Evolutionary conservation across 2,329 filamentous ascomycete species (phyloP), one percentile per base, ranked within the genome.

Genomic region (Neoascochyta sp.): DNA sequence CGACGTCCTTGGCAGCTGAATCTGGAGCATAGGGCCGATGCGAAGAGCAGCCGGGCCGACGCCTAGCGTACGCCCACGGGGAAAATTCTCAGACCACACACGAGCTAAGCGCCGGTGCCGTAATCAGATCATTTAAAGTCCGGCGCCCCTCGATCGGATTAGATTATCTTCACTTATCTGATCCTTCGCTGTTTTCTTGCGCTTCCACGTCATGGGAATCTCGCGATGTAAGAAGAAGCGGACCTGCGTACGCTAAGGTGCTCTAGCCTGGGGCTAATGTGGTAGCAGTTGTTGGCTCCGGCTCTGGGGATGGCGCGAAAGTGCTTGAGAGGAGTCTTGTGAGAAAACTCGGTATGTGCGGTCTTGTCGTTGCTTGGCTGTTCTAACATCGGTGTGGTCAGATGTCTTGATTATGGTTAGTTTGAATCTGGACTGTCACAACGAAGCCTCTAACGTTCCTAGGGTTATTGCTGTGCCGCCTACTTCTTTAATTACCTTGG

Each of bases 401-500:
- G 38, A 38, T 17, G 21, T 25, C 11, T 41, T 34, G 16, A 33
- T 41, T 14, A 26, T 41, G 17, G 34, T 36, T 27, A 10, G 18
- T 29, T 18, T 11, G 6, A 15, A 4, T n/a, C 10, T 10, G 16
- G 13, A 7, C 24, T 16, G 10, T 26, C 24, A 16, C 4, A 9
- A 11, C 9, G 9, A n/a, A 16, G n/a, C 28, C 4, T 9, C 11
- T 28, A 16, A 14, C 16, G 9, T 4, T 19, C 10, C 1, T 18
- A 50, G 45, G 39, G 39, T 3, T 53, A 44, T 16, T 52, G 45
- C 27, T 53, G 50, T 16, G 41, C 47, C 9, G 39, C 37, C 11
- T 54, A 52, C 25, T 54, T 54, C 28, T 50, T 54, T 35, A 54
- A 54, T 21, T 54, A 54, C 22, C 48, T 54, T 13, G 49, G 48